Evolutionary conservation across 352 stramenopile genomes (phyloP).

Genomic region (Pythium vanterpoolii): DNA sequence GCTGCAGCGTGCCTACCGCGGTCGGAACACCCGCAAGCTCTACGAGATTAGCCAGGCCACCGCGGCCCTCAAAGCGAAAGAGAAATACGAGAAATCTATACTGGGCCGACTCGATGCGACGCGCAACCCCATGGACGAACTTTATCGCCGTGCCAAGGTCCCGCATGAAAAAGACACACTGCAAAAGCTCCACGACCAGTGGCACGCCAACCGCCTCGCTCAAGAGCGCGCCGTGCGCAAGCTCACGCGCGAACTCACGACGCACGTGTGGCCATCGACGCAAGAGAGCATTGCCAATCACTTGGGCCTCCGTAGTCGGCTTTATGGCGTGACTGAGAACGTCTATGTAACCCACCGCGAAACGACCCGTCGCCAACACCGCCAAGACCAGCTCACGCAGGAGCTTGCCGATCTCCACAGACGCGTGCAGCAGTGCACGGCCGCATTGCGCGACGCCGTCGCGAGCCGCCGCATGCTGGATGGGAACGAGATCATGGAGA

Average conservation of each 20-base stretch:
- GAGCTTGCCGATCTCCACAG: slow-evolving; percentile 35
- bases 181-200: slow-evolving; percentile 41
- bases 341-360: slow-evolving; percentile 63
- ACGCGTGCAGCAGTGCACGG: slow-evolving; percentile 37
- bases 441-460: slow-evolving; percentile 37
- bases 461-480: slow-evolving; percentile 49
- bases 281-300: slow-evolving; percentile 47
- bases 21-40: slow-evolving; percentile 38
- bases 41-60: slow-evolving; percentile 56
- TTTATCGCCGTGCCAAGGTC: slow-evolving; percentile 53
- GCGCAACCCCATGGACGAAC: slow-evolving; percentile 66
- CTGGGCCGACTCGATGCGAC: slow-evolving; percentile 43
- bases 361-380: slow-evolving; percentile 31
- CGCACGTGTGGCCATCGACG: slow-evolving; percentile 25
- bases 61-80: slow-evolving; percentile 49
- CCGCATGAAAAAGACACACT: slow-evolving; percentile 42
- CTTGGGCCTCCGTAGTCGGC: slow-evolving; percentile 36
- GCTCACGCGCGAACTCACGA: slow-evolving; percentile 31
- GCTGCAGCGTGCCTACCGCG: slow-evolving; percentile 48
- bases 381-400: slow-evolving; percentile 26
- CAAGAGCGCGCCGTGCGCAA: slow-evolving; percentile 53
- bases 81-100: slow-evolving; percentile 52
- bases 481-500: slow-evolving; percentile 43
- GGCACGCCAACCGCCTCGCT: slow-evolving; percentile 37
- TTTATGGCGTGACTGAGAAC: slow-evolving; percentile 69